Base-by-base conservation (phyloP, 169 alveolate genomes). In the Eimeria brunetti region DNA sequence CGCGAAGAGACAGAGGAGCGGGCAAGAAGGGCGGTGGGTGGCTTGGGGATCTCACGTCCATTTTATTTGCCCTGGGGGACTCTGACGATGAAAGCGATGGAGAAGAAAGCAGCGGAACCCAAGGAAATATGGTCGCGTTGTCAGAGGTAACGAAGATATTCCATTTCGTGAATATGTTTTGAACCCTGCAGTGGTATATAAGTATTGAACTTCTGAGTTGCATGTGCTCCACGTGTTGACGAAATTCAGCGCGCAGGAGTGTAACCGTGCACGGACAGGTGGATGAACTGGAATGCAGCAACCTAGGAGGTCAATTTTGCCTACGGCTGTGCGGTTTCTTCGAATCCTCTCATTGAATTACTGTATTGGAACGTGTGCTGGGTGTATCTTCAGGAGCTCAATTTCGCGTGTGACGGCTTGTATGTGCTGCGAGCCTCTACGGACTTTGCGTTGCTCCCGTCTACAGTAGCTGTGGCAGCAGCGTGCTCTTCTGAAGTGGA, bases 71-170 rank as follows among this genome's bases (percentile, higher is more conserved):
- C 44, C 73, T 91, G 20, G 95, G 91, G 12, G 95, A 91, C 56
- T 71, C 91, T 33, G 95, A 91, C 75, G 95, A 90, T 12, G 95
- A 90, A 53, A 90, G 95, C 38, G 95, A 90, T 24, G 95, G 90
- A 62, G 94, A 88, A 9, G 89, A 44, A n/a, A 69, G 53, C 80
- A 83, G 73, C 27, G 95, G 83, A 18, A 20, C 83, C 64, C 80
- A 51, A 73, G 91, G 95, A 20, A 64, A 51, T 6, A 51, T 83
- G 76, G 51, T 53, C 56, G 73, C 89, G 71, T 56, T 53, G 75
- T 83, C 90, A 30, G 90, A 83, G 90, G 90, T 83, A 83, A 12
- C 11, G 56, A n/a, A 53, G 67, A 78, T 22, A 78, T 38, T 7
- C 24, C 46, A 46, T 2, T n/a, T 14, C 18, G n/a, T 9, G 41